Evolutionary conservation across 2,329 filamentous ascomycete genomes (phyloP), one percentile per base, ranked within the genome.

Genomic region (Exophiala aquamarina): DNA sequence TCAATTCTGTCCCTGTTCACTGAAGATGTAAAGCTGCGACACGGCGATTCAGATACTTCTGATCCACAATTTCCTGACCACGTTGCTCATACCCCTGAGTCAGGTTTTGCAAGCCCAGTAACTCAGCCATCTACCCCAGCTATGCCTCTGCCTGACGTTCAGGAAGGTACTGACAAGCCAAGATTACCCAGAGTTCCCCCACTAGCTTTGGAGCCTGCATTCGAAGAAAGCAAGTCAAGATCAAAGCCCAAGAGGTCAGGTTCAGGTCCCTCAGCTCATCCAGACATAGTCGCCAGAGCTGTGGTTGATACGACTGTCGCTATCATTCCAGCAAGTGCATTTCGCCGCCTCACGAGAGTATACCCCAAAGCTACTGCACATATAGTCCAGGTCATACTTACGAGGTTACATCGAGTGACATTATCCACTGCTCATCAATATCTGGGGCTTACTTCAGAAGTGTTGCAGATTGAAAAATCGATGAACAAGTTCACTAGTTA

Each of bases 291-390:
- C 55, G 93, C 92, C n/a, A 81, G 93, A 56, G 93, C 93, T 4
- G 94, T 90, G 13, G 87, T 94, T 18, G 94, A 98, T 64, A 98
- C 93, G 0, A 98, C 94, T 0, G 96, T 98, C 67, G 93, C 93
- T 4, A 94, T 98, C 55, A 98, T 98, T 47, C 94, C 94, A 1
- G 93, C 93, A 1, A 95, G 90, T 63, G 94, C 93, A 3, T 98
- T 98, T 61, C 83, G 90, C 43, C 84, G 94, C 7, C 74, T 98
- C 42, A 98, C 95, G 41, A 83, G 89, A 62, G 85, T 96, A 18
- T 98, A 97, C 60, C 93, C 93, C 8, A 95, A 94, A 70, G 91
- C 94, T 8, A 96, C 93, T 2, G 86, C 93, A 2, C 94, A 98
- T 62, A 97, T 98, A 55, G 90, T 98, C 4, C 93, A 98, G 63